A percentile compares a stretch with the other conserved stretches of the same genome.
Evolutionary conservation across 1,284 basidiomycete species (phyloP).

Genomic region (Moniliophthora roreri): DNA sequence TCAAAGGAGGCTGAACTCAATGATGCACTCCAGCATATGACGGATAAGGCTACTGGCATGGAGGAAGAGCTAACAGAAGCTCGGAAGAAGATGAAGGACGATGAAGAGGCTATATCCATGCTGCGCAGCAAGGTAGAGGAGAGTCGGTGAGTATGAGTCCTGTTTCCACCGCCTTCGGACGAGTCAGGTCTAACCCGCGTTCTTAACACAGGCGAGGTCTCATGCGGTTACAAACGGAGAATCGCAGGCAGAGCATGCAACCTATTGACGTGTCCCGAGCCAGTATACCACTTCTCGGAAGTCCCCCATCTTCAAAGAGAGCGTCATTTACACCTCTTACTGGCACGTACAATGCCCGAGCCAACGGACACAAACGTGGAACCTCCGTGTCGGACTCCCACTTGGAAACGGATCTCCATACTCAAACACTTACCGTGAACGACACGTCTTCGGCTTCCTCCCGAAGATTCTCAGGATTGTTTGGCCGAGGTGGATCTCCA

Average conservation of each 20-base stretch:
- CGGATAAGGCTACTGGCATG: slow-evolving; percentile 59
- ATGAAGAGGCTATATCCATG: slow-evolving; percentile 79
- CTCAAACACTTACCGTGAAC: slow-evolving; percentile 29
- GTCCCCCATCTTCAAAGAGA: slow-evolving; percentile 58
- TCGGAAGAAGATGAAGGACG: slow-evolving; percentile 63
- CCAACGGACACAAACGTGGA: slow-evolving; percentile 61
- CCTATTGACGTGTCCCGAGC: slow-evolving; percentile 58
- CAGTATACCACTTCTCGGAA: slow-evolving; percentile 34
- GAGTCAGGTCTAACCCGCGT: slow-evolving; percentile 1
- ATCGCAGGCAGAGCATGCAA: slow-evolving; percentile 58
- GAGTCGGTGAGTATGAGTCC: slow-evolving; percentile 58
- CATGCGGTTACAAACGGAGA: slow-evolving; percentile 89
- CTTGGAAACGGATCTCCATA: slow-evolving; percentile 30
- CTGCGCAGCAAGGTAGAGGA: slow-evolving; percentile 89
- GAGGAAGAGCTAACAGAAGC: slow-evolving; percentile 64
- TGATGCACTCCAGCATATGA: slow-evolving; percentile 60
- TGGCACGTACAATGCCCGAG: slow-evolving; percentile 41
- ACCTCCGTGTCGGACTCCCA: slow-evolving; percentile 64
- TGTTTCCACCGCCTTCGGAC: background rate
- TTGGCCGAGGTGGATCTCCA: slow-evolving; percentile 40
- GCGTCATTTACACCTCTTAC: slow-evolving; percentile 72
- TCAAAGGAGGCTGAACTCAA: slow-evolving; percentile 56
- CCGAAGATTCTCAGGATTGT: slow-evolving; percentile 53
- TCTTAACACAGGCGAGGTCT: slow-evolving; percentile 68
- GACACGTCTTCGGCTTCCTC: slow-evolving; percentile 28